phyloP scores from a whole-genome alignment of 352 stramenopile genomes.

The Aphanomyces euteiches region DNA sequence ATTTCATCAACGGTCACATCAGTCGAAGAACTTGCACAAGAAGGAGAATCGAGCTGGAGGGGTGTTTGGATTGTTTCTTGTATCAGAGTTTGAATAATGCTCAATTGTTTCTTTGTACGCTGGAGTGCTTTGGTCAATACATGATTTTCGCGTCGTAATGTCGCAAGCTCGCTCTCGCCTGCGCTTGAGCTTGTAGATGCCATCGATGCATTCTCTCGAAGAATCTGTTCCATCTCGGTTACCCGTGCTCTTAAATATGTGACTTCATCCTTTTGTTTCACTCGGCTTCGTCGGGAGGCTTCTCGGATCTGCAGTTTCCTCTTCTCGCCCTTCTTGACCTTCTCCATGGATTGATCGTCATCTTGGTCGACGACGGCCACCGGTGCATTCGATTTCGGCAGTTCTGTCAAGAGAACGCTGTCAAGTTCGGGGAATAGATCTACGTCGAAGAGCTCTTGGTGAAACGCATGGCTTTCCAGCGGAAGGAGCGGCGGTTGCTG shows the following conservation, averaged over 20 bases:
- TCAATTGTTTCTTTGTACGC: conserved; percentile 19
- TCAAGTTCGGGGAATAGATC: background rate
- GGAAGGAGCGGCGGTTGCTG: conserved; percentile 5
- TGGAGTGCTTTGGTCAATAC: conserved; percentile 9
- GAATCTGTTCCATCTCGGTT: conserved; percentile 21
- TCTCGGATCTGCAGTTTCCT: conserved; percentile 28
- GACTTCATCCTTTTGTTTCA: conserved; percentile 31
- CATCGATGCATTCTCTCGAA: conserved; percentile 9
- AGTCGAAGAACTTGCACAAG: no score
- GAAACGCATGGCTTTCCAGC: background rate
- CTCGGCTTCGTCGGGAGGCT: conserved; percentile 24
- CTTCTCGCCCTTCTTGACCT: conserved; percentile 27
- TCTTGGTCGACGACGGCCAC: background rate
- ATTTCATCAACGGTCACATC: background rate
- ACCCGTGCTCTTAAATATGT: conserved; percentile 23
- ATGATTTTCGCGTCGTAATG: conserved; percentile 22
- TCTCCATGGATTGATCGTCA: background rate
- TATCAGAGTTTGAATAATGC: conserved; percentile 27
- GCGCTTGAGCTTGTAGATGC: background rate
- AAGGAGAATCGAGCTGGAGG: background rate
- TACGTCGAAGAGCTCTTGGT: background rate
- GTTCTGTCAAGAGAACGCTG: background rate
- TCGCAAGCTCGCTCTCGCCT: background rate
- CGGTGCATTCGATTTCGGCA: background rate
- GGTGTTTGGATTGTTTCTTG: conserved; percentile 23